Percentiles rank a stretch among this genome's conserved stretches.
phyloP scores from a whole-genome alignment of 306 rosid genomes.

The Trichosanthes cucumerina region DNA sequence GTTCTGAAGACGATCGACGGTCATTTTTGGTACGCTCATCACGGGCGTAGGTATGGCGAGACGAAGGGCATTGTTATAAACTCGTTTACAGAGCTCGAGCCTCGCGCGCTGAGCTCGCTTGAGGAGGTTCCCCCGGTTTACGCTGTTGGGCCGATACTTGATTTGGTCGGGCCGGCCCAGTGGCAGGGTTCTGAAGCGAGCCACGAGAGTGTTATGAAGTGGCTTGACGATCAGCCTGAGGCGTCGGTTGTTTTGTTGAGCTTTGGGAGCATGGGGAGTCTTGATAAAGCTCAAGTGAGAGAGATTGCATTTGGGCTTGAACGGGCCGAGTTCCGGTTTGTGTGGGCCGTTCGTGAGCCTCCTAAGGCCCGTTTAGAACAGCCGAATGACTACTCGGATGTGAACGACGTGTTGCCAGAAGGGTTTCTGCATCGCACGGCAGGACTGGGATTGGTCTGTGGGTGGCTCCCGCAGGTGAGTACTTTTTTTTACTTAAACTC shows the following conservation, averaged over 20 bases:
- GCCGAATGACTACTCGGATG: background rate
- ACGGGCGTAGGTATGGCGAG: background rate
- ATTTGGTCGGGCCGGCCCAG: background rate
- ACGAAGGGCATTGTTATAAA: background rate
- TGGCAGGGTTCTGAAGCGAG: background rate
- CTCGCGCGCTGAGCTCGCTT: slow-evolving; percentile 20
- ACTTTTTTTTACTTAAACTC: background rate
- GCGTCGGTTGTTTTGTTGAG: slow-evolving; percentile 31
- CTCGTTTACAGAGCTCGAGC: slow-evolving; percentile 13
- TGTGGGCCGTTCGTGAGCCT: slow-evolving; percentile 3
- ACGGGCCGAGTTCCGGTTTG: slow-evolving; percentile 5
- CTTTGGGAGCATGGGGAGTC: slow-evolving; percentile 27
- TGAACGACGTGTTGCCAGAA: background rate
- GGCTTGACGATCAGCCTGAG: slow-evolving; percentile 32
- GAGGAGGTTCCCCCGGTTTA: slow-evolving; percentile 20
- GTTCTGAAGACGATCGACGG: background rate
- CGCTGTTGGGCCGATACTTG: slow-evolving; percentile 19
- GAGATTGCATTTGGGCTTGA: slow-evolving; percentile 30
- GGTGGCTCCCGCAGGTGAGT: background rate
- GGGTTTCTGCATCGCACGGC: background rate
- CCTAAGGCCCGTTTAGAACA: background rate
- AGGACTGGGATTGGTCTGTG: background rate
- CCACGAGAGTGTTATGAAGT: slow-evolving; percentile 14
- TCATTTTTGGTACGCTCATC: background rate
- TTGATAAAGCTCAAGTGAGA: slow-evolving; percentile 19